phyloP scores from a whole-genome alignment of 768 basidiomycete genomes.

The Coprinopsis sp. region DNA sequence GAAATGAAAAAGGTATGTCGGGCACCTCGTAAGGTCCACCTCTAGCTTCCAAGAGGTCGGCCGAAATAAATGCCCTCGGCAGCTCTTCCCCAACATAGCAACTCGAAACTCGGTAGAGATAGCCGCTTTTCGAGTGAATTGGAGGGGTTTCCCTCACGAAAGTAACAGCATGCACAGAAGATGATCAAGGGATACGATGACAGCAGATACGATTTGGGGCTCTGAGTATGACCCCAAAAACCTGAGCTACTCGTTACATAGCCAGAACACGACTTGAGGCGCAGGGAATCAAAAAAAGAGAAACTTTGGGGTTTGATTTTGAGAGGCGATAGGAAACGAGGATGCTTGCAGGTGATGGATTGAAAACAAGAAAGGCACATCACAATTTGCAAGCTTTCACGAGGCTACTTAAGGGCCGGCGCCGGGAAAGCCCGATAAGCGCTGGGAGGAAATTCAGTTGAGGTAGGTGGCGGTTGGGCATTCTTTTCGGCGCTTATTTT shows the following conservation, averaged over 20 bases:
- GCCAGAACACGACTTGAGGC: too few relatives aligned
- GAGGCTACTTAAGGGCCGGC: constrained; percentile 2
- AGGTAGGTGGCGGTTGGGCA: too few relatives aligned
- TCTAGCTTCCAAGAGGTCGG: constrained; percentile 32
- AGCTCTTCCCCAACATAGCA: constrained; percentile 48
- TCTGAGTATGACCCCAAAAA: too few relatives aligned
- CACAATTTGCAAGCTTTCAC: background rate
- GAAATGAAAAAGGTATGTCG: too few relatives aligned
- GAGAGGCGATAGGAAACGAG: background rate
- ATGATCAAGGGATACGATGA: background rate
- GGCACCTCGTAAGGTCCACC: constrained; percentile 62
- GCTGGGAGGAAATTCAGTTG: too few relatives aligned
- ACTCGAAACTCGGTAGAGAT: constrained; percentile 40
- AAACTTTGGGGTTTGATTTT: too few relatives aligned
- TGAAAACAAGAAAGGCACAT: background rate
- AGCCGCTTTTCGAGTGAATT: constrained; percentile 47
- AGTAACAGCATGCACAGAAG: background rate
- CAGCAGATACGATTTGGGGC: too few relatives aligned
- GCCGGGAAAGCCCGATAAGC: background rate
- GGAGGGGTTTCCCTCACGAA: constrained; percentile 19
- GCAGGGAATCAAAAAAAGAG: too few relatives aligned
- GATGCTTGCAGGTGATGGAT: background rate
- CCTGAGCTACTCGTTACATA: too few relatives aligned
- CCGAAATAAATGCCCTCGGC: constrained; percentile 54
- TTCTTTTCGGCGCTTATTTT: too few relatives aligned